A percentile compares a stretch with the other conserved stretches of the same genome.
Evolutionary conservation across 2,329 filamentous ascomycete genomes (phyloP).

Genomic region (Paecilomyces sp.): DNA sequence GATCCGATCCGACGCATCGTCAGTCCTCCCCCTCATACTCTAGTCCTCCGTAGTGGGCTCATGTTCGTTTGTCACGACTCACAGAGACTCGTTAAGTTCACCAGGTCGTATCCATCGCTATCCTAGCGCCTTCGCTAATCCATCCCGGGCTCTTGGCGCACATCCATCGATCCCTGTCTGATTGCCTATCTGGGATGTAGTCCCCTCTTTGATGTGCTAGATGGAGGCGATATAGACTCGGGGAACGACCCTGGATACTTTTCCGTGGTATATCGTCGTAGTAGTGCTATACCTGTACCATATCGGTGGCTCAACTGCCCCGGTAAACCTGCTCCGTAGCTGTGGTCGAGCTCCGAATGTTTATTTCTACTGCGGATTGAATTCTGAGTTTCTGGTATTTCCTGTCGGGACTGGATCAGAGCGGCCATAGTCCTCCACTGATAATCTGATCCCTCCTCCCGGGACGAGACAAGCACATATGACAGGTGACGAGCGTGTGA

Average conservation of each 20-base stretch:
- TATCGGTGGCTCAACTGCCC: not conserved
- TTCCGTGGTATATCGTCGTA: not conserved
- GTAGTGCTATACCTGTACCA: not conserved
- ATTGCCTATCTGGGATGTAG: not conserved
- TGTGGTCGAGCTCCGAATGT: not conserved
- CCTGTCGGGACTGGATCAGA: not conserved
- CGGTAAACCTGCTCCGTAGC: not conserved
- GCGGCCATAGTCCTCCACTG: not conserved
- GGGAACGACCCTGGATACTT: not conserved
- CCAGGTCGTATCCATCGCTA: not conserved
- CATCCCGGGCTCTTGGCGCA: constrained; percentile 18
- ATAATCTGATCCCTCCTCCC: not conserved
- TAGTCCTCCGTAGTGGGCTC: not conserved
- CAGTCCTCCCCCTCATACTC: not conserved
- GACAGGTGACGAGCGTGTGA: not conserved
- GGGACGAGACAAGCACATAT: not conserved
- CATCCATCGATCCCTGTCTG: constrained; percentile 2
- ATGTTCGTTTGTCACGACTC: not conserved
- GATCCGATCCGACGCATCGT: constrained; percentile 12
- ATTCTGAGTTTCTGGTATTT: not conserved
- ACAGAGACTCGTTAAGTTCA: not conserved
- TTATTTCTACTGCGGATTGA: not conserved
- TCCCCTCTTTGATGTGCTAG: not conserved
- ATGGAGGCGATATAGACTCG: not conserved
- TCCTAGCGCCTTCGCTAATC: not conserved